These are phyloP conservation scores for Casaregolazyma lundiana DNA, from an alignment of 1,139 yeast genomes.

Conservation along the genomic window DNA sequence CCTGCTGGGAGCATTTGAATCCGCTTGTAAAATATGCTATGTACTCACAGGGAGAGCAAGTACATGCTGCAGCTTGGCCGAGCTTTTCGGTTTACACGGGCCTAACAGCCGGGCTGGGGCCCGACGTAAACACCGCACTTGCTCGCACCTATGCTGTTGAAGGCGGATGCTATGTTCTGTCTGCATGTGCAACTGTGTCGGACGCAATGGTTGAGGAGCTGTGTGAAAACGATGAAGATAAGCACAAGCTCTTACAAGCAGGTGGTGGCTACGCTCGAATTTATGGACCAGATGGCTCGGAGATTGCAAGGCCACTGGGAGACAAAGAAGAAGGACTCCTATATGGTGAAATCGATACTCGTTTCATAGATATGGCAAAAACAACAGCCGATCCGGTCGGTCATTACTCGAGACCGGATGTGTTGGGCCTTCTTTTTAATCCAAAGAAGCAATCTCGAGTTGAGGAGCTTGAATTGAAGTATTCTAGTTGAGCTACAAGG, in stretches of 20 bases:
- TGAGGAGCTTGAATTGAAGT: background rate
- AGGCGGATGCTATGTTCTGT: constrained; percentile 8
- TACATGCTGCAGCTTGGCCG: constrained; percentile 37
- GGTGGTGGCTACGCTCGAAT: constrained; percentile 19
- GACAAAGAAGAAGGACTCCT: constrained; percentile 34
- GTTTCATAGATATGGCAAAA: constrained; percentile 34
- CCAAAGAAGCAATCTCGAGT: constrained; percentile 1
- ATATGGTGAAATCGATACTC: constrained; percentile 36
- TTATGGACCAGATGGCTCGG: constrained; percentile 39
- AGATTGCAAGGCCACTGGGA: constrained; percentile 41
- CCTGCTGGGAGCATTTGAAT: constrained; percentile 42
- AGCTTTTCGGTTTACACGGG: constrained; percentile 9
- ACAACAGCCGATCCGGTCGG: constrained; percentile 40
- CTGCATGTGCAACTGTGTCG: constrained; percentile 14
- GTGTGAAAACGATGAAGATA: background rate
- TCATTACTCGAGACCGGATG: constrained; percentile 40
- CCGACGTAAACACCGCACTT: constrained; percentile 9
- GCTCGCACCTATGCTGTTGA: constrained; percentile 15
- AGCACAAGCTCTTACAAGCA: background rate
- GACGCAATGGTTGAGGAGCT: constrained; percentile 39
- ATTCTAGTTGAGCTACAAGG: too few relatives aligned
- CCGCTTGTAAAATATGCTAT: constrained; percentile 37
- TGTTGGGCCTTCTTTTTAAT: constrained; percentile 25
- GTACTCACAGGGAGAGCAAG: constrained; percentile 38
- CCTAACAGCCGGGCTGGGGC: constrained; percentile 7